phyloP scores from a whole-genome alignment of 768 basidiomycete genomes.

The Boletus sensibilis region DNA sequence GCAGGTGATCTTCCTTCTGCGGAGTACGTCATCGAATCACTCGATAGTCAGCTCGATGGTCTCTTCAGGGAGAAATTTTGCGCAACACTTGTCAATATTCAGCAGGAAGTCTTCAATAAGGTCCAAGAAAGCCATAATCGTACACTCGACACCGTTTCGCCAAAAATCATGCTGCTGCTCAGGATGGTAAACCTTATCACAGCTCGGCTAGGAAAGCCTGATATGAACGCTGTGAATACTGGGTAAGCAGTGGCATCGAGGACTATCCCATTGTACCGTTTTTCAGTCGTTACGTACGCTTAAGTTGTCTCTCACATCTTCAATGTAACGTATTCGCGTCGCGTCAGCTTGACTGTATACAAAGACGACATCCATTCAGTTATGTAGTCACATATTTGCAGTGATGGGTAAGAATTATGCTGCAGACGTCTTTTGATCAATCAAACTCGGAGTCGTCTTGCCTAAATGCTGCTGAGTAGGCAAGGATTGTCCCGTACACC shows the following conservation, averaged over 20 bases:
- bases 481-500: conserved; percentile 88
- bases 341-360: background rate
- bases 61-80: conserved; percentile 27
- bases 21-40: conserved; percentile 32
- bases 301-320: background rate
- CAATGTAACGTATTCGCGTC: background rate
- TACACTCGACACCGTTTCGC: conserved; percentile 27
- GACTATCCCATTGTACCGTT: background rate
- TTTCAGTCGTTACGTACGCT: background rate
- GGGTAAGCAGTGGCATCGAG: conserved; percentile 3
- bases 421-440: conserved; percentile 25
- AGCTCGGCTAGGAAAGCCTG: conserved; percentile 24
- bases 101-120: conserved; percentile 26
- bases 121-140: conserved; percentile 20
- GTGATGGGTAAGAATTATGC: background rate
- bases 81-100: conserved; percentile 18
- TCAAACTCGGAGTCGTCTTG: conserved; percentile 84
- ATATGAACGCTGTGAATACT: conserved; percentile 6
- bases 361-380: conserved; percentile 8
- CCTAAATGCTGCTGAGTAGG: conserved; percentile 81
- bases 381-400: conserved; percentile 19
- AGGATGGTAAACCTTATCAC: conserved; percentile 34
- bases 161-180: conserved; percentile 25
- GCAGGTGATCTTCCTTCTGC: conserved; percentile 22
- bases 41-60: conserved; percentile 24